Conservation (phyloP, 2,329 filamentous ascomycete genomes). For the Verticillium albo-atrum region DNA sequence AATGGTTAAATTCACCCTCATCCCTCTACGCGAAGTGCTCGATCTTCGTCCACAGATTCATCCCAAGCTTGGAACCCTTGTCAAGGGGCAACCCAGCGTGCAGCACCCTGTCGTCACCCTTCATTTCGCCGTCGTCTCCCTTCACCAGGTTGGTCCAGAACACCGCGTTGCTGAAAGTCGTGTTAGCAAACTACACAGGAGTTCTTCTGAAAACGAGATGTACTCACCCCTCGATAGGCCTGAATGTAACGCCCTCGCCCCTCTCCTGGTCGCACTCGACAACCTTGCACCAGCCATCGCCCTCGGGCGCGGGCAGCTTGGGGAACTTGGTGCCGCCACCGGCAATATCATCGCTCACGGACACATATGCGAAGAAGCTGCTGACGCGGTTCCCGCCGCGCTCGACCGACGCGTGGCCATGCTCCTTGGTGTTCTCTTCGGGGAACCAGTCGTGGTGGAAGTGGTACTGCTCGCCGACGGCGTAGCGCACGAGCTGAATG, state of each 20-base stretch:
- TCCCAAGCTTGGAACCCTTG: constrained; percentile 32
- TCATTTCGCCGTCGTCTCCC: constrained; percentile 15
- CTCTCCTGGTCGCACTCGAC: constrained; percentile 35
- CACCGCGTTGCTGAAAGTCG: constrained; percentile 25
- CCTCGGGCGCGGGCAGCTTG: constrained; percentile 25
- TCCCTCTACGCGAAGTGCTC: background rate
- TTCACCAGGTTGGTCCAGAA: constrained; percentile 34
- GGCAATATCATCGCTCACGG: constrained; percentile 26
- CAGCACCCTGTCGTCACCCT: constrained; percentile 30
- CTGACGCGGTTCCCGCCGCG: constrained; percentile 31
- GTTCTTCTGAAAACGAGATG: no score
- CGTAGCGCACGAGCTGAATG: constrained; percentile 34
- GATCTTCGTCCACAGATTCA: constrained; percentile 36
- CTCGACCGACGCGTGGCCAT: constrained; percentile 17
- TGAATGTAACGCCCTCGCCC: constrained; percentile 33
- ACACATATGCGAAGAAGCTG: constrained; percentile 36
- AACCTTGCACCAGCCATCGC: constrained; percentile 30
- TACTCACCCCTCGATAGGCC: constrained; percentile 19
- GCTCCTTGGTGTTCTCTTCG: constrained; percentile 17
- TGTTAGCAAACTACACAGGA: constrained; percentile 3
- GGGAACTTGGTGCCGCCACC: constrained; percentile 37
- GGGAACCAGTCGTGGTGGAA: constrained; percentile 39
- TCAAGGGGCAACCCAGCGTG: constrained; percentile 35
- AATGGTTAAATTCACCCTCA: background rate
- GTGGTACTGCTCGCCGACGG: constrained; percentile 30